Evolutionary conservation across 23 red algal genomes (phyloP), one percentile per base, ranked within the genome.

Genomic region (Gracilaria caudata): DNA sequence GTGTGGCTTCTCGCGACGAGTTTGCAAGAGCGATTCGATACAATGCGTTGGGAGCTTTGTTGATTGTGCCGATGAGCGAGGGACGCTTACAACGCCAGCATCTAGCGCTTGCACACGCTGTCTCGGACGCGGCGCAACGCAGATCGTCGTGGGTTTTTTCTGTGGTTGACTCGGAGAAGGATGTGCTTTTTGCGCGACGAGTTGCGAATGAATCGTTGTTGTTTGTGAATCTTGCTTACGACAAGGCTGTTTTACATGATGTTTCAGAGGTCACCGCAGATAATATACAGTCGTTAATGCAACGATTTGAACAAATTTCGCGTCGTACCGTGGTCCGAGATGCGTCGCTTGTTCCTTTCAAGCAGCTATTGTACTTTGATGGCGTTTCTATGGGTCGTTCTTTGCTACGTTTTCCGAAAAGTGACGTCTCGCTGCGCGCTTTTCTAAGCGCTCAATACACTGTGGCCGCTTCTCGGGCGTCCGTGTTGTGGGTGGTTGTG

Each of bases 401-500:
- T 8, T 13, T 75, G 70, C 8, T 75, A 1, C 21, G 25, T 47
- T 25, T 12, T 45, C 7, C 70, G 21, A 7, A 16, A 21, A 39
- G 70, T 26, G 1, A 7, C 7, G 8, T 75, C 4, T 75, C 70
- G 38, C 40, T 75, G 37, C 1, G 39, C 43, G 19, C 70, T 3
- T 36, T 75, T 11, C 19, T 75, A 10, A 0, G 19, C 13, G 70
- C 10, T 24, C 39, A 75, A 7, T 47, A 47, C 26, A 30, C 37
- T 13, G 29, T 3, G 8, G n/a, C 37, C 1, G 39, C 19, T 14
- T 6, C 20, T 23, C 1, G 24, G 23, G 1, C 70, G 19, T 47
- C 70, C 4, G 70, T 75, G 39, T 21, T 75, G 40, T 75, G 70
- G 70, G 70, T 75, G n/a, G 39, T 75, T 2, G 70, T 47, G 70